Conservation (phyloP, 2,329 filamentous ascomycete species). For the Leptographium lundbergii region DNA sequence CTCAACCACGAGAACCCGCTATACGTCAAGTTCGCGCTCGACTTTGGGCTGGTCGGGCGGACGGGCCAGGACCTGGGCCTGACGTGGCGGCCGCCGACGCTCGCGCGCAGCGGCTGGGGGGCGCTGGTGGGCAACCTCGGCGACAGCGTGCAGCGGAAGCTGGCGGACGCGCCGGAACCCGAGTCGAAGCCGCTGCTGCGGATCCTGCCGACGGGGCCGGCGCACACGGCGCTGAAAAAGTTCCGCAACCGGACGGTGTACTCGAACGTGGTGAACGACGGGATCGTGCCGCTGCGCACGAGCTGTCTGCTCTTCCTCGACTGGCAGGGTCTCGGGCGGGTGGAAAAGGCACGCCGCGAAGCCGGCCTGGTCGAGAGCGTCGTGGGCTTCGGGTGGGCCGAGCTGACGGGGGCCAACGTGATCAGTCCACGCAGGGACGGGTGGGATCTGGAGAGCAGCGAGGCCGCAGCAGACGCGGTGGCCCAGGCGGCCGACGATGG, state of each 20-base stretch:
- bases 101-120: constrained; percentile 77
- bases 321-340: constrained; percentile 85
- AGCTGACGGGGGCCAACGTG: constrained; percentile 64
- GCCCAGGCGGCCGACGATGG: constrained; percentile 4
- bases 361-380: constrained; percentile 88
- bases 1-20: constrained; percentile 95
- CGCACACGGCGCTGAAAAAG: constrained; percentile 72
- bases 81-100: constrained; percentile 82
- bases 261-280: constrained; percentile 95
- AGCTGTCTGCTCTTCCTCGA: constrained; percentile 95
- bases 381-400: constrained; percentile 88
- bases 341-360: constrained; percentile 87
- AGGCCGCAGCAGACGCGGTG: constrained; percentile 3
- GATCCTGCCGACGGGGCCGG: constrained; percentile 82
- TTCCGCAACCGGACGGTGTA: constrained; percentile 89
- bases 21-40: constrained; percentile 92
- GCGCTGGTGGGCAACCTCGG: constrained; percentile 74
- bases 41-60: constrained; percentile 91
- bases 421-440: constrained; percentile 30
- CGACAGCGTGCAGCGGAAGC: constrained; percentile 48
- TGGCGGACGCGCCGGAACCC: constrained; percentile 49
- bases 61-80: constrained; percentile 91
- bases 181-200: constrained; percentile 80
- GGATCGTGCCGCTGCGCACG: constrained; percentile 86
- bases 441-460: constrained; percentile 25